phyloP scores from a whole-genome alignment of 2,329 filamentous ascomycete genomes.

The Dactylellina sp. region DNA sequence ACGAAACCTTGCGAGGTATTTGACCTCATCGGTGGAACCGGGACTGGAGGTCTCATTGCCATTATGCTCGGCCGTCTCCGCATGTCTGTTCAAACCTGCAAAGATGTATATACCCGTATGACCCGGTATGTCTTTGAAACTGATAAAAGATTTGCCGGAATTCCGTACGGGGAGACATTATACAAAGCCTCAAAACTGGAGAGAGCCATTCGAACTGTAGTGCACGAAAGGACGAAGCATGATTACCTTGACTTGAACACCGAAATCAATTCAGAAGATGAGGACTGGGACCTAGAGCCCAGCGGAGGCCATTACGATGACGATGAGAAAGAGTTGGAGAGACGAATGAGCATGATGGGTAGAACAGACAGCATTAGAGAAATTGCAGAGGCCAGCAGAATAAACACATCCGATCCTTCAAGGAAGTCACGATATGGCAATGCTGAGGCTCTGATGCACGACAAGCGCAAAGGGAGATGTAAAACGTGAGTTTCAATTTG shows the following conservation, averaged over 20 bases:
- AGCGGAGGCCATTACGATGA: conserved; percentile 52
- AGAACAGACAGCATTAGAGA: conserved; percentile 53
- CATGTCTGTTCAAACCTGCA: conserved; percentile 94
- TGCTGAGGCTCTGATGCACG: conserved; percentile 49
- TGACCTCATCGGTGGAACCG: conserved; percentile 94
- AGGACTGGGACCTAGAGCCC: conserved; percentile 55
- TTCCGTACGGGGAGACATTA: conserved; percentile 86
- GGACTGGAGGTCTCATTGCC: conserved; percentile 95
- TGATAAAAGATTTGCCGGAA: conserved; percentile 96
- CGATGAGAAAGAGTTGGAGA: conserved; percentile 49
- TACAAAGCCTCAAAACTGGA: conserved; percentile 98
- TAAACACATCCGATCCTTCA: conserved; percentile 7
- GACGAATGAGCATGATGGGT: conserved; percentile 52
- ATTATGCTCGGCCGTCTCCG: conserved; percentile 92
- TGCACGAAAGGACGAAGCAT: conserved; percentile 70
- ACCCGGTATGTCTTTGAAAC: conserved; percentile 96
- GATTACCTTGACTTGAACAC: conserved; percentile 46
- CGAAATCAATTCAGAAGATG: conserved; percentile 53
- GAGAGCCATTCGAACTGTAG: conserved; percentile 89
- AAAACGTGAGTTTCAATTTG: conserved; percentile 46
- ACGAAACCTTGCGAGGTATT: conserved; percentile 99
- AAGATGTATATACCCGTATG: conserved; percentile 94
- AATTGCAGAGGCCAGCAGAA: conserved; percentile 51
- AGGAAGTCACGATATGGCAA: conserved; percentile 37
- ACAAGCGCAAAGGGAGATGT: conserved; percentile 54